A percentile compares a stretch with the other conserved stretches of the same genome.
Evolutionary conservation across 176 grass and related monocot species (phyloP).

Genomic region (Canna indica): DNA sequence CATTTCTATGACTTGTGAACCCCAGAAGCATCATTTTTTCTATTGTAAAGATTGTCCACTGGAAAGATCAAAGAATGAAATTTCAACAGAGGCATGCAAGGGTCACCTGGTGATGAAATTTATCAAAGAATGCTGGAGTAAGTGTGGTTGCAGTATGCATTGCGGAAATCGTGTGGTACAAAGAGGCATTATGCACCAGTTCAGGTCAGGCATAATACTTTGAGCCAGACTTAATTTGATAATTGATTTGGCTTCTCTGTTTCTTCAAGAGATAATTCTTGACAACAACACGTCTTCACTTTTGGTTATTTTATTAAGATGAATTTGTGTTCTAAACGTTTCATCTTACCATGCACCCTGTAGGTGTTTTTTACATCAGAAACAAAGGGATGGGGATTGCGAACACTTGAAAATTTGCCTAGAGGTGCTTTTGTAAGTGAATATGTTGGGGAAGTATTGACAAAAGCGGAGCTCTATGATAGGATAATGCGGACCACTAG

Average conservation of each 20-base stretch:
- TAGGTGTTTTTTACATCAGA: slow-evolving; percentile 62
- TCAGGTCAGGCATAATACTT: slow-evolving; percentile 36
- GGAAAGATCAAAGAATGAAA: slow-evolving; percentile 38
- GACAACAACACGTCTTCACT: too few species aligned
- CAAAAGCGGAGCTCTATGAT: slow-evolving; percentile 50
- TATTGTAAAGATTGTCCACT: slow-evolving; percentile 57
- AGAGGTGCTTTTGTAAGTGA: slow-evolving; percentile 76
- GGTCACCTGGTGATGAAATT: slow-evolving; percentile 68
- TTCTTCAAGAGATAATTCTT: too few species aligned
- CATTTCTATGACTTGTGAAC: slow-evolving; percentile 28
- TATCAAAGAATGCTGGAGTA: slow-evolving; percentile 83
- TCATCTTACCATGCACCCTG: neutral
- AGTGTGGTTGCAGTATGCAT: slow-evolving; percentile 66
- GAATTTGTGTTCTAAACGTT: too few species aligned
- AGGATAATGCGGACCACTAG: slow-evolving; percentile 27
- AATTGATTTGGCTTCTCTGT: too few species aligned
- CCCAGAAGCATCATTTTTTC: slow-evolving; percentile 35
- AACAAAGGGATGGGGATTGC: slow-evolving; percentile 67
- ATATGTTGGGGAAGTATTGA: slow-evolving; percentile 66
- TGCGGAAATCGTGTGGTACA: slow-evolving; percentile 69
- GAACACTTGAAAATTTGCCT: slow-evolving; percentile 52
- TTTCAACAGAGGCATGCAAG: slow-evolving; percentile 41
- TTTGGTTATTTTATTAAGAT: too few species aligned
- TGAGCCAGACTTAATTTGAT: too few species aligned
- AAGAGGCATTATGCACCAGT: slow-evolving; percentile 41